A percentile compares a stretch with the other conserved stretches of the same genome.
These are phyloP conservation scores for Phaeosphaeria sp. DNA, from an alignment of 2,329 filamentous ascomycete genomes.

Conservation along the genomic window DNA sequence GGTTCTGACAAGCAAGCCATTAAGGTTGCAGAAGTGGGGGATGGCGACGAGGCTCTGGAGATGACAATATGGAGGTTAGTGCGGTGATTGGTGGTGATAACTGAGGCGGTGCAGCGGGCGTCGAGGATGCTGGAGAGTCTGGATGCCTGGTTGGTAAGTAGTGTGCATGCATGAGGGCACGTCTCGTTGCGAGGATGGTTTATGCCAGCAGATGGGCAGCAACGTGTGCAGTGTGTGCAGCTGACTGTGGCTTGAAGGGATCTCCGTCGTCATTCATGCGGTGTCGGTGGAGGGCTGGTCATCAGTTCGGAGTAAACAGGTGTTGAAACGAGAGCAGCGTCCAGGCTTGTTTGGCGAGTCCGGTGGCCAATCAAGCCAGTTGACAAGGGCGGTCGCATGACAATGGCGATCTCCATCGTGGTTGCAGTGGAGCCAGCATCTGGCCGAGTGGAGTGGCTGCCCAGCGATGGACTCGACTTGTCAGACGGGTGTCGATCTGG, in stretches of 20 bases:
- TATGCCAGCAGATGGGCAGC: conserved; percentile 8
- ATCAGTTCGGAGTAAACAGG: conserved; percentile 27
- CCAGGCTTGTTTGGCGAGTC: conserved; percentile 25
- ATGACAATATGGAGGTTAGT: conserved; percentile 9
- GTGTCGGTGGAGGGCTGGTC: conserved; percentile 18
- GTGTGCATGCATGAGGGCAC: conserved; percentile 1
- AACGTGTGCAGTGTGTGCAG: conserved; percentile 2
- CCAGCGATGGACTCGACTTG: conserved; percentile 14
- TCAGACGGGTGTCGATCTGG: conserved; percentile 14
- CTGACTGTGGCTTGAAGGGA: conserved; percentile 12
- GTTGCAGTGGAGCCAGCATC: conserved; percentile 23
- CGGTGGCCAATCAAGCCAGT: conserved; percentile 17
- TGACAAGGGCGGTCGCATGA: conserved; percentile 26
- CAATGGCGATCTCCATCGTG: conserved; percentile 18
- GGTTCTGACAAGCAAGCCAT: conserved; percentile 19
- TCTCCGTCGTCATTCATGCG: conserved; percentile 22
- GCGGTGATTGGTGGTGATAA: conserved; percentile 16
- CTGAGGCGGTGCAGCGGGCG: conserved; percentile 43
- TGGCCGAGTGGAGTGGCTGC: conserved; percentile 12
- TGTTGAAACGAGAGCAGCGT: conserved; percentile 28
- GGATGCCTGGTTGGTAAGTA: conserved; percentile 20
- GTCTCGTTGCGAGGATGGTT: background rate
- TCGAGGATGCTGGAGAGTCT: conserved; percentile 20
- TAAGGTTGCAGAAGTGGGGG: conserved; percentile 22
- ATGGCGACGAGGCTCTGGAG: conserved; percentile 30